Base-by-base conservation (phyloP, 176 grass and related monocot species). In the Ananas comosus region DNA sequence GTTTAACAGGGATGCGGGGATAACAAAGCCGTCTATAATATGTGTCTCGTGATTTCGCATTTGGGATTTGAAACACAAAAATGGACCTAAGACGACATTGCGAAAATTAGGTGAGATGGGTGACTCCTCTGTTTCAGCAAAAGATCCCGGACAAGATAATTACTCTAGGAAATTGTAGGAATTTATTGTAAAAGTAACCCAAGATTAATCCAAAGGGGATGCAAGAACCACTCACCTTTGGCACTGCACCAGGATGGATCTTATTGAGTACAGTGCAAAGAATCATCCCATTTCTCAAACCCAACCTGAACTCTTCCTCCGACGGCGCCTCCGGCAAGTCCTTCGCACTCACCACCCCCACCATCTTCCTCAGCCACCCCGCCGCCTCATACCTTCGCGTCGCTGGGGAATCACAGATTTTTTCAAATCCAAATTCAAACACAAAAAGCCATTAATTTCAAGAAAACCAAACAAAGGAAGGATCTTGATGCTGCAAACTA, bases 221-320 rank as follows among this genome's bases (percentile, higher is more conserved):
- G 5, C 33, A 7, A 42, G 4, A 42, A 42, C 4, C 33, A 42
- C 77, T 75, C 70, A 86, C 94, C 90, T 99, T 99, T 70, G 82
- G 72, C 52, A 99, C 82, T 11, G 94, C 87, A 53, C 94, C 94
- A 11, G 85, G 94, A 76, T 99, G 94, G 70, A 99, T 69, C 75
- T 88, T 83, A 71, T 99, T 99, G 66, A 99, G 87, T 71, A 90
- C 94, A 82, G 84, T 87, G 84, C 94, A 99, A 70, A 99, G 90
- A 78, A 99, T 99, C 82, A 93, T 77, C 27, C 94, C 94, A 61
- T 86, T 99, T 53, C 87, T 87, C 51, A 99, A 86, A 48, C 94
- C 94, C 51, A 93, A 72, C 51, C 94, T 86, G 72, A 93, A 92
- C 69, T 99, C 94, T 77, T 99, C 94, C 89, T 93, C 94, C 12